Conservation (phyloP, 2,329 filamentous ascomycete genomes). For the Ophiostoma ips region DNA sequence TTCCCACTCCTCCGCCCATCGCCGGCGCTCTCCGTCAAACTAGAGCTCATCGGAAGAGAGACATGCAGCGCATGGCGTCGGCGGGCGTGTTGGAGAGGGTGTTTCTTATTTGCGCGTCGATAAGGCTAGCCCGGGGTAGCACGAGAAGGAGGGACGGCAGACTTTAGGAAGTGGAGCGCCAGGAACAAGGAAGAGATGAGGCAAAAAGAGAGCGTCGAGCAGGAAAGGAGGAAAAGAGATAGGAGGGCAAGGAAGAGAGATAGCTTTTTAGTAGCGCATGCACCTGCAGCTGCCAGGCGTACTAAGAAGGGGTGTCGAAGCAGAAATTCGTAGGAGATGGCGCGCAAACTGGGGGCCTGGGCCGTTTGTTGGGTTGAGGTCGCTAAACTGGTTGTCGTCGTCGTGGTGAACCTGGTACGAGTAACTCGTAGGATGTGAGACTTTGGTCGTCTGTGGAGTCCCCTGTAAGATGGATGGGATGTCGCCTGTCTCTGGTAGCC, state of each 20-base stretch:
- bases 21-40: constrained; percentile 13
- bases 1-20: constrained; percentile 3
- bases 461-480: too few species aligned
- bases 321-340: background rate
- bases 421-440: background rate
- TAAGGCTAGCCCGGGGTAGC: background rate
- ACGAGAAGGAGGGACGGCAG: background rate
- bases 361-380: too few species aligned
- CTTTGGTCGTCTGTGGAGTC: too few species aligned
- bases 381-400: background rate
- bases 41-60: constrained; percentile 14
- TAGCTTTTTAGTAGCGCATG: background rate
- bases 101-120: background rate
- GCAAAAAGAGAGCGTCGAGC: background rate
- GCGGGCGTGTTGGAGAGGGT: background rate
- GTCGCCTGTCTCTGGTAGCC: background rate
- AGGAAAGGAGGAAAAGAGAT: background rate
- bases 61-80: constrained; percentile 13
- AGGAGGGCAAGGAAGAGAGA: background rate
- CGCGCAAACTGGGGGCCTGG: background rate
- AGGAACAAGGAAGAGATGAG: too few species aligned
- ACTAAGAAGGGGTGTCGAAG: background rate
- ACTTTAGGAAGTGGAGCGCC: too few species aligned
- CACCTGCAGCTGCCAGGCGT: too few species aligned
- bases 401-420: background rate